A percentile compares a stretch with the other conserved stretches of the same genome.
Evolutionary conservation across 352 stramenopile genomes (phyloP).

Genomic region (Globisporangium orthogonon): DNA sequence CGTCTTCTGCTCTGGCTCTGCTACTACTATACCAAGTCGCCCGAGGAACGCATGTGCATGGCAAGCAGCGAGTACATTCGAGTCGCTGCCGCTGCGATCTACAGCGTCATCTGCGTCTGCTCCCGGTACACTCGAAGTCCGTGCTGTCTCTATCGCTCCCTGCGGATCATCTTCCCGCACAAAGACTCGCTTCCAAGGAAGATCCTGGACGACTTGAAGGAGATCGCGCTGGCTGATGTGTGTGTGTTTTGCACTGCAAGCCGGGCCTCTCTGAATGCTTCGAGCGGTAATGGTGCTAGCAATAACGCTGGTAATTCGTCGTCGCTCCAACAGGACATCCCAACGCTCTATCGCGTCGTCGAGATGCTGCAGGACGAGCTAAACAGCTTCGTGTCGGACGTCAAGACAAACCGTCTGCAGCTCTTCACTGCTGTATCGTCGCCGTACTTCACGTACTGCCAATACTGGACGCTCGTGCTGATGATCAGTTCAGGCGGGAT

Average conservation of each 20-base stretch:
- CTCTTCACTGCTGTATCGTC: conserved; percentile 20
- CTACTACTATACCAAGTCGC: conserved; percentile 51
- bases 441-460: conserved; percentile 53
- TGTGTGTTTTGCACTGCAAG: conserved; percentile 37
- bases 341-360: conserved; percentile 48
- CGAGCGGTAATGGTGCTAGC: not conserved
- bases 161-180: conserved; percentile 67
- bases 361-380: conserved; percentile 48
- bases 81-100: conserved; percentile 55
- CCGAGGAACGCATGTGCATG: conserved; percentile 22
- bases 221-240: conserved; percentile 44
- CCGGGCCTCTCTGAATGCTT: not conserved
- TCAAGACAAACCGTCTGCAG: conserved; percentile 65
- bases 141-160: conserved; percentile 61
- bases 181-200: conserved; percentile 51
- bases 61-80: conserved; percentile 48
- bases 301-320: conserved; percentile 1
- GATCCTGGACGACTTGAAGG: conserved; percentile 38
- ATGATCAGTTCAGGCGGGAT: conserved; percentile 42
- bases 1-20: conserved; percentile 58
- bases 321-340: conserved; percentile 64
- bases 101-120: conserved; percentile 69
- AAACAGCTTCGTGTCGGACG: conserved; percentile 45
- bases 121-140: conserved; percentile 55
- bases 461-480: conserved; percentile 66